phyloP scores from a whole-genome alignment of 371 early-diverging fungal genomes.

The Vairimorpha ceranae region DNA sequence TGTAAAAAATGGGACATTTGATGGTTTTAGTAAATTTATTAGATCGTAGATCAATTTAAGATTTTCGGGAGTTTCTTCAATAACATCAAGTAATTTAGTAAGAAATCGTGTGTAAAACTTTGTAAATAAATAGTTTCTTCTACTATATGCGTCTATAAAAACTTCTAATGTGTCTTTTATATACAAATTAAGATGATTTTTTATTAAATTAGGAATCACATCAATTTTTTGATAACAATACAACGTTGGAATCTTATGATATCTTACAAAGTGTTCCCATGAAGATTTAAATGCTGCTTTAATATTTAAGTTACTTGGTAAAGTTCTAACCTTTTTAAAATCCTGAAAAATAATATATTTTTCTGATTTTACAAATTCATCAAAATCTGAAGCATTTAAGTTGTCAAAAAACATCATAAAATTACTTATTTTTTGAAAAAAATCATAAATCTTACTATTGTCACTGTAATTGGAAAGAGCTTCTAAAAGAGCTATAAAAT shows the following conservation, averaged over 20 bases:
- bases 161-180: conserved; percentile 42
- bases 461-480: conserved; percentile 53
- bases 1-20: conserved; percentile 39
- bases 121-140: conserved; percentile 49
- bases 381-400: conserved; percentile 27
- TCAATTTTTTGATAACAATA: conserved; percentile 54
- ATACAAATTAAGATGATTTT: conserved; percentile 8
- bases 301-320: conserved; percentile 7
- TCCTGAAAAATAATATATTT: conserved; percentile 16
- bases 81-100: conserved; percentile 31
- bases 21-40: conserved; percentile 41
- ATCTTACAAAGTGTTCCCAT: conserved; percentile 55
- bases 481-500: conserved; percentile 63
- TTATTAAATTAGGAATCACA: conserved; percentile 31
- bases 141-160: conserved; percentile 50
- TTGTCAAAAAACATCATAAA: conserved; percentile 50
- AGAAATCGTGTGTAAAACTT: conserved; percentile 49
- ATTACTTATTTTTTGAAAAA: conserved; percentile 49
- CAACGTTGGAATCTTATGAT: conserved; percentile 32
- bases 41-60: conserved; percentile 12
- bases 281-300: conserved; percentile 46
- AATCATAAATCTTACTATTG: conserved; percentile 38
- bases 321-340: conserved; percentile 8
- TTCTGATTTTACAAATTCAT: conserved; percentile 31
- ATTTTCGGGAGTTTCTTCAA: conserved; percentile 34